Evolutionary conservation across 768 basidiomycete genomes (phyloP).

Genomic region (Pisolithus tinctorius): DNA sequence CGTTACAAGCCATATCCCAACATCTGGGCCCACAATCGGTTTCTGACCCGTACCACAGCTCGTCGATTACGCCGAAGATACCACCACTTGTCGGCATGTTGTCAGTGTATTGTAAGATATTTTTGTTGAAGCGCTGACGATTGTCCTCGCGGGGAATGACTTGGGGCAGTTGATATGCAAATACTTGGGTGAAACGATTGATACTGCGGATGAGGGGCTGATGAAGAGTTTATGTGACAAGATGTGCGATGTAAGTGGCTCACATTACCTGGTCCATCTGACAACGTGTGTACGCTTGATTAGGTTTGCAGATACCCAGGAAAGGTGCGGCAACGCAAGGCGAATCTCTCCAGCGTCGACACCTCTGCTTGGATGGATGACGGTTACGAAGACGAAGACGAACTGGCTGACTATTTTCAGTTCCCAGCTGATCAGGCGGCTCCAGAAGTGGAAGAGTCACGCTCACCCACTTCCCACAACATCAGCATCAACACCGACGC

Average conservation of each 20-base stretch:
- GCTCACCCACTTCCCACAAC: not conserved
- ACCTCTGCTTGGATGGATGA: conserved; percentile 11
- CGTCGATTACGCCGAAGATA: conserved; percentile 51
- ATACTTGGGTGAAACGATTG: conserved; percentile 71
- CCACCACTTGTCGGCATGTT: conserved; percentile 59
- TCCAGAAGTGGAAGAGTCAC: not conserved
- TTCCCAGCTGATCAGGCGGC: not conserved
- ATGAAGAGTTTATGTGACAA: conserved; percentile 52
- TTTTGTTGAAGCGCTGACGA: not conserved
- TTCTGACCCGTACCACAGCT: conserved; percentile 26
- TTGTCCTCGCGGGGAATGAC: not conserved
- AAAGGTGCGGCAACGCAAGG: conserved; percentile 46
- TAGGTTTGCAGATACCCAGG: conserved; percentile 78
- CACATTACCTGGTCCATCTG: not conserved
- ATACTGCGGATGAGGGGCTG: conserved; percentile 37
- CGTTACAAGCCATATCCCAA: conserved; percentile 10
- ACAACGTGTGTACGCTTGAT: not conserved
- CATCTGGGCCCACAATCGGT: conserved; percentile 21
- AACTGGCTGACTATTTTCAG: not conserved
- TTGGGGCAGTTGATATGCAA: conserved; percentile 58
- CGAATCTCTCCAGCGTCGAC: conserved; percentile 41
- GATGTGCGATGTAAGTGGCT: conserved; percentile 71
- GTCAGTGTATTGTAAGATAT: conserved; percentile 33
- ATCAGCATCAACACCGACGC: not conserved
- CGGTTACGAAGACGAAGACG: conserved; percentile 25